Base-by-base conservation (phyloP, 202 grass and related monocot genomes). In the Panicum hallii region DNA sequence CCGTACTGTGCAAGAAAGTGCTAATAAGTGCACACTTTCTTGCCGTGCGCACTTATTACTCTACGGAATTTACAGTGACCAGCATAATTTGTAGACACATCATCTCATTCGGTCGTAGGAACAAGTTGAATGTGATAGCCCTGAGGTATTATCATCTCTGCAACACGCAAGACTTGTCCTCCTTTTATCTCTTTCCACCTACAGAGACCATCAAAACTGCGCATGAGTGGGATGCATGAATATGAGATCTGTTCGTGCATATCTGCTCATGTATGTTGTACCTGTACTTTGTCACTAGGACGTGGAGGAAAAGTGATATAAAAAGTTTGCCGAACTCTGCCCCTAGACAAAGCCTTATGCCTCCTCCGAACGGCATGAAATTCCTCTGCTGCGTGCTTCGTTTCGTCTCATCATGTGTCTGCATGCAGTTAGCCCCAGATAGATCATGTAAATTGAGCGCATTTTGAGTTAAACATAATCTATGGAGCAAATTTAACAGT, bases 301-400 rank as follows among this genome's bases (percentile, higher is more conserved):
- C 79, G 56, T 94, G 90, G 16, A 92, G 86, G 85, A 94, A 94
- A 30, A 88, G 72, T 15, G 87, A 42, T 23, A 90, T 90, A 7
- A 79, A 78, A 64, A 91, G 43, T 55, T 78, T 74, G 74, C 67
- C 74, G 26, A 94, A 94, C 6, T 94, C 82, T 28, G 84, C 82
- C 20, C 89, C 89, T 0, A 88, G 63, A 30, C 92, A 94, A 44
- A 83, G 87, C 73, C 89, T 85, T 36, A 81, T 26, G 79, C 92
- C 92, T 7, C 74, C 92, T 81, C 89, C 92, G 72, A 94, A 91
- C 9, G 89, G 84, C 82, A 92, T 86, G 55, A 74, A 90, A 19
- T 90, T 79, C 55, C 62, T 94, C 28, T 80, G 61, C 20, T 48
- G 44, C 1, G 13, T 1, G 12, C 3, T 71, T 71, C 13, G 44